Conservation (phyloP, 1,139 yeast genomes). For the Nadsonia commutata region DNA sequence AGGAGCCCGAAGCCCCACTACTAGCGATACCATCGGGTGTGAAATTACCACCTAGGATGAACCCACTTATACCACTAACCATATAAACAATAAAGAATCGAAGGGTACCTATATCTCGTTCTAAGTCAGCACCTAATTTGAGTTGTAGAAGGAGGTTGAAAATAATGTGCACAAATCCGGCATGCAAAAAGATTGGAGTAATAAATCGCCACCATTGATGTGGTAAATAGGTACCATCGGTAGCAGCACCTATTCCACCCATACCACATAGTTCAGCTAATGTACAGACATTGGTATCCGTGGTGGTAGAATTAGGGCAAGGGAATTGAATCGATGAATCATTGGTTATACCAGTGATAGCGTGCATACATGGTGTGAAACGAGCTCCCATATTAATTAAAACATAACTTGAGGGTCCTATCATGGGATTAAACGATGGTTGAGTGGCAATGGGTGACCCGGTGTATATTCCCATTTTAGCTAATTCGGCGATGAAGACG, state of each 20-base stretch:
- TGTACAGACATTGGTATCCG: slow-evolving; percentile 40
- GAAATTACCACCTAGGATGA: slow-evolving; percentile 55
- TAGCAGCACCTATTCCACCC: slow-evolving; percentile 24
- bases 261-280: slow-evolving; percentile 50
- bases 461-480: slow-evolving; percentile 42
- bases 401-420: slow-evolving; percentile 62
- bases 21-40: slow-evolving; percentile 58
- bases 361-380: slow-evolving; percentile 59
- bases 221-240: slow-evolving; percentile 17
- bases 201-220: slow-evolving; percentile 60
- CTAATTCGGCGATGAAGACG: slow-evolving; percentile 57
- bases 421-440: slow-evolving; percentile 67
- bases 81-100: slow-evolving; percentile 45
- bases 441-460: slow-evolving; percentile 57
- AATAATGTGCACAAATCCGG: slow-evolving; percentile 56
- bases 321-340: slow-evolving; percentile 37
- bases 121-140: slow-evolving; percentile 49
- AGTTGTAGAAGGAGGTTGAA: slow-evolving; percentile 52
- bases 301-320: slow-evolving; percentile 53
- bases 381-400: slow-evolving; percentile 60
- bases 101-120: slow-evolving; percentile 40
- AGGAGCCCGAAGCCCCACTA: slow-evolving; percentile 64
- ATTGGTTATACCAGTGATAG: slow-evolving; percentile 36
- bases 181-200: slow-evolving; percentile 62
- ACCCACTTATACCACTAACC: slow-evolving; percentile 53